phyloP scores from a whole-genome alignment of 495 filamentous ascomycete genomes.

The Podospora pseudocomata region DNA sequence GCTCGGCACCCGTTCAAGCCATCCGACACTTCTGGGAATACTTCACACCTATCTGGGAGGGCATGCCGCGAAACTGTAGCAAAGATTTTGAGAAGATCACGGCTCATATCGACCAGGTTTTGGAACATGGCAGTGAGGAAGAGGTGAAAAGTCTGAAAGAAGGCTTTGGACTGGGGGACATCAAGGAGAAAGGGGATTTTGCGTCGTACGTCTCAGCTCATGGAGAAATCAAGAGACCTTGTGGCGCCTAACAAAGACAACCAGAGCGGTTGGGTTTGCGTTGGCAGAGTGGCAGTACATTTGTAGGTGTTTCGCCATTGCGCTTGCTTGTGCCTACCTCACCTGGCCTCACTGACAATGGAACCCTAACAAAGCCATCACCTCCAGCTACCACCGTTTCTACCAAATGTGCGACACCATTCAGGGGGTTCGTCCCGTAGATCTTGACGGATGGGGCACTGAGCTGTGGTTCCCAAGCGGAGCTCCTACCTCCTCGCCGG shows the following conservation, averaged over 20 bases:
- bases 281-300: conserved; percentile 49
- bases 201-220: conserved; percentile 34
- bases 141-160: conserved; percentile 51
- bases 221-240: neutral
- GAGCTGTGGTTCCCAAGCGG: conserved; percentile 17
- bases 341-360: neutral
- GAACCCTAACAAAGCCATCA: neutral
- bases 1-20: conserved; percentile 58
- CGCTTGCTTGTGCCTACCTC: neutral
- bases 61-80: conserved; percentile 62
- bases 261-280: conserved; percentile 43
- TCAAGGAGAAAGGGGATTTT: conserved; percentile 58
- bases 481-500: conserved; percentile 24
- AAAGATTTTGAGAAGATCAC: conserved; percentile 51
- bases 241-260: neutral
- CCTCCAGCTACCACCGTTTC: conserved; percentile 48
- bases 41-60: conserved; percentile 55
- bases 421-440: conserved; percentile 28
- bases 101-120: conserved; percentile 52
- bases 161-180: conserved; percentile 52
- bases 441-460: neutral
- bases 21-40: conserved; percentile 63
- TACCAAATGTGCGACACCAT: conserved; percentile 51
- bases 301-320: neutral
- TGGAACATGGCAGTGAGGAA: conserved; percentile 35